Conservation (phyloP, 257 asterid genomes). For the Pogostemon cablin region DNA sequence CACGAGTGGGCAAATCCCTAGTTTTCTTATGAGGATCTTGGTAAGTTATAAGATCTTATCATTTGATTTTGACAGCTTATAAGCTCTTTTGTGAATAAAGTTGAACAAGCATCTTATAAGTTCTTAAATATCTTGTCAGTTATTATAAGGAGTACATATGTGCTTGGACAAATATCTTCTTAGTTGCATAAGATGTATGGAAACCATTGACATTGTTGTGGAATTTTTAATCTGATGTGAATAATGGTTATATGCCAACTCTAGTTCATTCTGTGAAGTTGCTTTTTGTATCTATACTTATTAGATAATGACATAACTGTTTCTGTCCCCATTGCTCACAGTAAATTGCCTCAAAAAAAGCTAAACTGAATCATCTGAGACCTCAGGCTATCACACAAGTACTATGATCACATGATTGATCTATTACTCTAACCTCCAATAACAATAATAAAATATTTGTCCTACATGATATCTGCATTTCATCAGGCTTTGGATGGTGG, state of each 20-base stretch:
- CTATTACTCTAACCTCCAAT: conserved; percentile 34
- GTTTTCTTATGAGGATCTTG: neutral
- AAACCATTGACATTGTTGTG: neutral
- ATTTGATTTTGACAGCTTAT: neutral
- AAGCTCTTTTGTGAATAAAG: neutral
- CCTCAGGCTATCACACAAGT: conserved; percentile 23
- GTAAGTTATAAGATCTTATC: neutral
- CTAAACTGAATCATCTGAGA: conserved; percentile 26
- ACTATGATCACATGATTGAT: conserved; percentile 12
- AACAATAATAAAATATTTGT: conserved; percentile 30
- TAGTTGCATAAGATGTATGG: conserved; percentile 1
- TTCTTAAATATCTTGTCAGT: neutral
- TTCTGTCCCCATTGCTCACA: conserved; percentile 7
- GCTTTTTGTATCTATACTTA: conserved; percentile 9
- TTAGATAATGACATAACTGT: conserved; percentile 1
- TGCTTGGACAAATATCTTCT: neutral
- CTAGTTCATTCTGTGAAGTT: conserved; percentile 25
- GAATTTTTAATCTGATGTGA: neutral
- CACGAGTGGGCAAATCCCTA: neutral
- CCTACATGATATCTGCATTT: conserved; percentile 30
- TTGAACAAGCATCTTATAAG: neutral
- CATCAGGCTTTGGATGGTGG: conserved; percentile 56
- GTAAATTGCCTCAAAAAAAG: conserved; percentile 15
- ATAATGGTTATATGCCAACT: conserved; percentile 16
- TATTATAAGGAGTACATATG: neutral